Evolutionary conservation across 1,139 yeast genomes (phyloP).

Genomic region (Kodamaea suecica): DNA sequence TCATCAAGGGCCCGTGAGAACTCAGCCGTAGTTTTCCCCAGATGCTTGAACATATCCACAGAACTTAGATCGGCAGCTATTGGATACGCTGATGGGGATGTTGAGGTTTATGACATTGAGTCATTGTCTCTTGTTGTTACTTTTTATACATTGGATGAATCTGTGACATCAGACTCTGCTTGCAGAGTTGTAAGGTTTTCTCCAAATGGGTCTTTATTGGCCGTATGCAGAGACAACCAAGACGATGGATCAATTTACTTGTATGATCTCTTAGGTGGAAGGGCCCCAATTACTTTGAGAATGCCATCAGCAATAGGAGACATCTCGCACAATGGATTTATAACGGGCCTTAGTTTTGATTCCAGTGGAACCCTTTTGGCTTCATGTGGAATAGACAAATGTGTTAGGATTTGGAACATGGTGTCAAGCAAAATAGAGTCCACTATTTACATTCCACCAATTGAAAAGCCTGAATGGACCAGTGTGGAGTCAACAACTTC

Average conservation of each 20-base stretch:
- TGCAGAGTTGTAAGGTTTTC: constrained; percentile 69
- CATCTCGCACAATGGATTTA: neutral
- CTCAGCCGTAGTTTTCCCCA: neutral
- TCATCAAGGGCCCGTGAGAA: no score
- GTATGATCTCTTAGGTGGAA: neutral
- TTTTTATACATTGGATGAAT: constrained; percentile 33
- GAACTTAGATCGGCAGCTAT: constrained; percentile 56
- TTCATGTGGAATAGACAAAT: neutral
- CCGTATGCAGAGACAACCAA: constrained; percentile 83
- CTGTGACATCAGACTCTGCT: constrained; percentile 38
- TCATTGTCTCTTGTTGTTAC: constrained; percentile 71
- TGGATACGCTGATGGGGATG: constrained; percentile 83
- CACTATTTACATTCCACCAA: neutral
- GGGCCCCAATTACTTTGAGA: neutral
- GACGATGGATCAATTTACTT: constrained; percentile 60
- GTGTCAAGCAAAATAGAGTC: neutral
- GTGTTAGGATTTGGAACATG: neutral
- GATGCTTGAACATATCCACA: constrained; percentile 28
- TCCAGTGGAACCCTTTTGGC: neutral
- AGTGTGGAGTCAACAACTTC: neutral
- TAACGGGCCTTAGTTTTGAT: neutral
- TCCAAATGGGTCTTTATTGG: constrained; percentile 71
- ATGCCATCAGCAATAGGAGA: neutral
- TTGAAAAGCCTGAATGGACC: neutral
- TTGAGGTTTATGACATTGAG: constrained; percentile 61